A percentile compares a stretch with the other conserved stretches of the same genome.
Evolutionary conservation across 2,329 filamentous ascomycete genomes (phyloP).

Genomic region (Magnaporthiopsis incrustans): DNA sequence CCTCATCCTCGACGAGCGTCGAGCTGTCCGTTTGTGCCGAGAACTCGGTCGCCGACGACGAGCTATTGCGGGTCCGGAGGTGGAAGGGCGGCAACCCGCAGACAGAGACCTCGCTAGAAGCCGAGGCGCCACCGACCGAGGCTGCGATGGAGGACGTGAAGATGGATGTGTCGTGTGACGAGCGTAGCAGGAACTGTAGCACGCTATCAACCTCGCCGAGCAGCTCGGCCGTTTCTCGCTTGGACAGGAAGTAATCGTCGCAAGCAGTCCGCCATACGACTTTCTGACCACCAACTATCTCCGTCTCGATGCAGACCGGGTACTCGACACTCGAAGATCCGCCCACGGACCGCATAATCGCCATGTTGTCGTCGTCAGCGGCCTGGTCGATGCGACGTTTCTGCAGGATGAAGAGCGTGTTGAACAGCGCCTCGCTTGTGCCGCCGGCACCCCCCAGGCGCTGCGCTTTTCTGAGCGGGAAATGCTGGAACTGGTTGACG

Average conservation of each 20-base stretch:
- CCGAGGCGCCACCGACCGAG: not conserved
- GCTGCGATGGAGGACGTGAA: constrained; percentile 36
- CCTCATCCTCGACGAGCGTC: constrained; percentile 7
- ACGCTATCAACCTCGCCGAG: constrained; percentile 52
- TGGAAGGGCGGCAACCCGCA: constrained; percentile 51
- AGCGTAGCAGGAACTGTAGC: constrained; percentile 45
- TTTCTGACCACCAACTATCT: constrained; percentile 29
- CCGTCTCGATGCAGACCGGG: constrained; percentile 74
- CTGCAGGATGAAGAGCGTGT: constrained; percentile 50
- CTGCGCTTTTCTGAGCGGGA: constrained; percentile 65
- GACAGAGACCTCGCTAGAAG: constrained; percentile 41
- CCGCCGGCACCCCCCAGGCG: constrained; percentile 27
- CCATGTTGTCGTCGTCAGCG: constrained; percentile 4
- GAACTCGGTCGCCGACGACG: not conserved
- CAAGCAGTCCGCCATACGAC: constrained; percentile 62
- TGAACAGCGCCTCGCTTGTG: constrained; percentile 34
- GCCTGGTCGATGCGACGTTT: constrained; percentile 16
- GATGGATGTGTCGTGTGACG: constrained; percentile 35
- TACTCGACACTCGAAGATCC: constrained; percentile 68
- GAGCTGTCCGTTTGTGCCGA: not conserved
- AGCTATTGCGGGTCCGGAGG: constrained; percentile 6
- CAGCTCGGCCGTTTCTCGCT: constrained; percentile 37
- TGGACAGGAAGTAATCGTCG: constrained; percentile 46
- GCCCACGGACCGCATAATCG: constrained; percentile 54
- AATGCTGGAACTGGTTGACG: constrained; percentile 66